Evolutionary conservation across 441 rosid species (phyloP), one percentile per base, ranked within the genome.

Genomic region (Brassica hybrid): DNA sequence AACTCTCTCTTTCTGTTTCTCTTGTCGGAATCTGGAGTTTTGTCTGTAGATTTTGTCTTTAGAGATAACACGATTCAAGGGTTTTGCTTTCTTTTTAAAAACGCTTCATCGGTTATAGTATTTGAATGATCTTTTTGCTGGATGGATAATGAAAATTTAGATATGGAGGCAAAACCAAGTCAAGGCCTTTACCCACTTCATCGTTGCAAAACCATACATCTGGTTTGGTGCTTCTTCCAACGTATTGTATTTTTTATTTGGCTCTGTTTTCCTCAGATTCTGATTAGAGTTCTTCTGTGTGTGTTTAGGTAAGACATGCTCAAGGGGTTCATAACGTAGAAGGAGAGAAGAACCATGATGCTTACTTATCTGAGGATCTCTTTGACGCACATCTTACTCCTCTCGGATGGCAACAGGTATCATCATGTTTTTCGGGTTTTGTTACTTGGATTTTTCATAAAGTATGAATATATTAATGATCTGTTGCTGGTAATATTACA

Each of bases 371-470:
- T 32, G 82, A 84, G 18, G 87, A 89, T 27, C 73, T 80, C 75
- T 83, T 92, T 63, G 98, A 94, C 83, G 93, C 97, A n/a, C 88
- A 80, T 12, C 91, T 94, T 58, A 87, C 96, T 5, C 86, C 91
- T 83, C 85, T 87, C 5, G 99, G 99, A 21, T 76, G 84, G 86
- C 82, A 89, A 38, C 97, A 94, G 86, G 98, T 79, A 68, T 8
- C 4, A 38, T 64, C 8, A 38, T 11, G 18, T 0, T 6, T 12
- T 41, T 43, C 2, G 2, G 2, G 0, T 14, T 18, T 17, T 58
- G 0, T 38, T 16, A 6, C 18, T 11, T 0, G 2, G 23, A 58
- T 11, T 18, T 0, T 16, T 19, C 34, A 41, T 67, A 6, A 19
- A 8, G 12, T 56, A 45, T 48, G 4, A 1, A 45, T 1, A 45